Conservation (phyloP, 305 asterid species). For the Fraxinus floribunda region DNA sequence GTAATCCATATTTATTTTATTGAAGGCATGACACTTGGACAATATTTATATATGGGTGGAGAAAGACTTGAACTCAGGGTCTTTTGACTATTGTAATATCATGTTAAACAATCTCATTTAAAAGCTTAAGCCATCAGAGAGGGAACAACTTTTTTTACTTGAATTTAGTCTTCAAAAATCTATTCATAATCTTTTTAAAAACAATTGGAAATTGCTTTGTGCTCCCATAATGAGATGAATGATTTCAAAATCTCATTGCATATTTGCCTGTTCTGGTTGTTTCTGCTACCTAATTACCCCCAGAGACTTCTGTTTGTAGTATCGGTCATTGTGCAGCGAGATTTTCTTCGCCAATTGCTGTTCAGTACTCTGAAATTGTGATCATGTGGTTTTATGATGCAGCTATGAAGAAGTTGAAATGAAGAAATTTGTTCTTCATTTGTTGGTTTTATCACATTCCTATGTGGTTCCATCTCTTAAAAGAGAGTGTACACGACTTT, state of each 20-base stretch:
- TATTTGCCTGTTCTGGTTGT: not conserved
- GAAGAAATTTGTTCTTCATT: constrained; percentile 75
- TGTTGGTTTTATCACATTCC: constrained; percentile 73
- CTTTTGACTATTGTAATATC: not conserved
- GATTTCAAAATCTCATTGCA: not conserved
- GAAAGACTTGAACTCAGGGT: not conserved
- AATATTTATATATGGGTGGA: not conserved
- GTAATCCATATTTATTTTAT: not conserved
- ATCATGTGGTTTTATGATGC: constrained; percentile 26
- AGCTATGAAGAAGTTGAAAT: constrained; percentile 73
- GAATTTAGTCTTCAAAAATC: not conserved
- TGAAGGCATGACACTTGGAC: not conserved
- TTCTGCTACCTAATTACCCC: not conserved
- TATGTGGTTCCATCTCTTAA: constrained; percentile 67
- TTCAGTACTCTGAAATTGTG: not conserved
- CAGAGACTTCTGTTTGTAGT: not conserved
- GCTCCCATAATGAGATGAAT: not conserved
- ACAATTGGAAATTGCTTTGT: not conserved
- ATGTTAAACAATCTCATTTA: not conserved
- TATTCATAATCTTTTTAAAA: not conserved
- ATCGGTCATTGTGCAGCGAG: not conserved
- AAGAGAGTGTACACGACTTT: constrained; percentile 44
- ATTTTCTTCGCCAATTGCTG: not conserved
- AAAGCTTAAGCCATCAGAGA: not conserved
- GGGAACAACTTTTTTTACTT: not conserved